A percentile compares a stretch with the other conserved stretches of the same genome.
Evolutionary conservation across 768 basidiomycete genomes (phyloP).

Genomic region (Mycena polygramma): DNA sequence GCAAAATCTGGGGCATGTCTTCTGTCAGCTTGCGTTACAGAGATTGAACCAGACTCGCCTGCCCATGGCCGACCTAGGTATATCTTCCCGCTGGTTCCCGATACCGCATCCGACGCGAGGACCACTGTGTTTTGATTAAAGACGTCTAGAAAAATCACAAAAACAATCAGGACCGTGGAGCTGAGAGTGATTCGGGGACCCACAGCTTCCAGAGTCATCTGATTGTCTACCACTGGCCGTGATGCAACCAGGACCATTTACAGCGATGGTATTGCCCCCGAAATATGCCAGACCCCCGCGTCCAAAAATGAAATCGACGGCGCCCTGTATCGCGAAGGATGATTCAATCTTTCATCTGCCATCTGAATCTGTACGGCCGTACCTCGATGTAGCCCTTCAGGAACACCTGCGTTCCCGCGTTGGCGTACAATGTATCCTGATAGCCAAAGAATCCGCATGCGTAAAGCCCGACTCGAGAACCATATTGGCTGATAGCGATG

Average conservation of each 20-base stretch:
- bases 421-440: constrained; percentile 62
- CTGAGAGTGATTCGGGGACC: constrained; percentile 28
- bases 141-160: constrained; percentile 48
- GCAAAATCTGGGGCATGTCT: constrained; percentile 48
- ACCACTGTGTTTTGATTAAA: constrained; percentile 60
- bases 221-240: constrained; percentile 64
- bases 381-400: constrained; percentile 63
- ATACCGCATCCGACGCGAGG: constrained; percentile 54
- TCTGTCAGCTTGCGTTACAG: background rate
- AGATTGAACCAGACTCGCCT: constrained; percentile 40
- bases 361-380: background rate
- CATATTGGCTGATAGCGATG: constrained; percentile 64
- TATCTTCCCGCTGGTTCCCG: constrained; percentile 50
- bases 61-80: constrained; percentile 66
- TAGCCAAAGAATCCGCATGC: constrained; percentile 61
- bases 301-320: constrained; percentile 66
- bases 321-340: constrained; percentile 49
- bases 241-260: constrained; percentile 58
- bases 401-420: constrained; percentile 64
- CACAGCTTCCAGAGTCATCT: constrained; percentile 61
- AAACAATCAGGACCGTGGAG: background rate
- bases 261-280: constrained; percentile 62
- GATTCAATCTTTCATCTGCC: no score
- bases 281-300: constrained; percentile 58
- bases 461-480: constrained; percentile 58